Evolutionary conservation across 257 asterid species (phyloP).

Genomic region (Lycium barbarum): DNA sequence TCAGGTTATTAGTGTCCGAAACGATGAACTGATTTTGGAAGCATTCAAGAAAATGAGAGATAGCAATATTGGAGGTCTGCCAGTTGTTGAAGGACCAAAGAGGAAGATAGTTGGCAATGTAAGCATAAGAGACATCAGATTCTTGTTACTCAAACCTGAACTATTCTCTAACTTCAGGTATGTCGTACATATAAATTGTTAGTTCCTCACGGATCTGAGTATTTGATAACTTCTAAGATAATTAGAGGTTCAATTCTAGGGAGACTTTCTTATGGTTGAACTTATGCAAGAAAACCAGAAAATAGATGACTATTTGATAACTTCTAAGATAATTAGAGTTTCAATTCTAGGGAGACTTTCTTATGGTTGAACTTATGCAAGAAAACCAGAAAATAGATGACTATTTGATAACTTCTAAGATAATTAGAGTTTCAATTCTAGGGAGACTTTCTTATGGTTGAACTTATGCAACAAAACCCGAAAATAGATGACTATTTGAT

Average conservation of each 20-base stretch:
- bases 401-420: not conserved
- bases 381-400: not conserved
- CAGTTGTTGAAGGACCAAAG: constrained; percentile 64
- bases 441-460: not conserved
- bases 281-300: not conserved
- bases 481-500: not conserved
- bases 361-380: not conserved
- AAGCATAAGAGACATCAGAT: constrained; percentile 88
- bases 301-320: not conserved
- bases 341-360: not conserved
- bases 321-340: not conserved
- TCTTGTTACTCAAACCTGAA: constrained; percentile 81
- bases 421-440: not conserved
- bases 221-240: not conserved
- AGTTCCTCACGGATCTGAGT: not conserved
- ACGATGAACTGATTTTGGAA: constrained; percentile 69
- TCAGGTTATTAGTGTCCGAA: constrained; percentile 65
- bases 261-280: not conserved
- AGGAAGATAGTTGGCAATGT: constrained; percentile 72
- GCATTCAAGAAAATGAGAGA: constrained; percentile 95
- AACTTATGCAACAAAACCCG: not conserved
- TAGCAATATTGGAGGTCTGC: constrained; percentile 80
- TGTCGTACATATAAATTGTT: not conserved
- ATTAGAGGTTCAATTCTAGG: not conserved
- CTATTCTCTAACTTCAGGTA: constrained; percentile 78